phyloP scores from a whole-genome alignment of 208 protist species.

The Leishmania arabica region DNA sequence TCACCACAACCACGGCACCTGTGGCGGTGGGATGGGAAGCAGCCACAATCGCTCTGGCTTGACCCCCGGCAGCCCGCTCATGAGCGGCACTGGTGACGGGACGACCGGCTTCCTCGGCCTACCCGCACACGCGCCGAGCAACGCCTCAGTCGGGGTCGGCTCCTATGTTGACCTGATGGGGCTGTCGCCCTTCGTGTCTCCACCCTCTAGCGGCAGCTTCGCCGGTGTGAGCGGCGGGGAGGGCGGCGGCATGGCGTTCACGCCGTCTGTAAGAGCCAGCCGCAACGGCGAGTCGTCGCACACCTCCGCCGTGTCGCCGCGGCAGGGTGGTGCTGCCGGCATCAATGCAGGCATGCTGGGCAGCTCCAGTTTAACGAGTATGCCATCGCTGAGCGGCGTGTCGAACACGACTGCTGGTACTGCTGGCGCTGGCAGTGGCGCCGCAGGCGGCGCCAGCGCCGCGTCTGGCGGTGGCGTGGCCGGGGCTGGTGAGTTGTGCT shows the following conservation, averaged over 20 bases:
- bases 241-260: background rate
- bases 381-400: conserved; percentile 1
- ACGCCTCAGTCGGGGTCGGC: conserved; percentile 8
- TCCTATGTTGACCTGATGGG: conserved; percentile 41
- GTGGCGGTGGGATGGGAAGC: conserved; percentile 3
- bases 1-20: background rate
- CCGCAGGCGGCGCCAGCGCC: background rate
- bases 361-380: conserved; percentile 1
- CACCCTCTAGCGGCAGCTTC: background rate
- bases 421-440: background rate
- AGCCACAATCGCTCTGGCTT: conserved; percentile 4
- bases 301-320: background rate
- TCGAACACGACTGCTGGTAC: conserved; percentile 3
- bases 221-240: background rate
- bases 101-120: background rate
- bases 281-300: background rate
- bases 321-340: background rate
- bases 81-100: conserved; percentile 5
- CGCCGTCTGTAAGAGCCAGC: background rate
- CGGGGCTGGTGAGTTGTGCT: background rate
- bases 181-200: conserved; percentile 28
- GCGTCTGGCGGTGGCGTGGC: background rate
- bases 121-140: conserved; percentile 19
- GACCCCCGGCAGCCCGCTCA: conserved; percentile 19
- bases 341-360: background rate